Percentiles rank a stretch among this genome's conserved stretches.
phyloP scores from a whole-genome alignment of 1,284 basidiomycete genomes.

The Apiotrichum domesticum region DNA sequence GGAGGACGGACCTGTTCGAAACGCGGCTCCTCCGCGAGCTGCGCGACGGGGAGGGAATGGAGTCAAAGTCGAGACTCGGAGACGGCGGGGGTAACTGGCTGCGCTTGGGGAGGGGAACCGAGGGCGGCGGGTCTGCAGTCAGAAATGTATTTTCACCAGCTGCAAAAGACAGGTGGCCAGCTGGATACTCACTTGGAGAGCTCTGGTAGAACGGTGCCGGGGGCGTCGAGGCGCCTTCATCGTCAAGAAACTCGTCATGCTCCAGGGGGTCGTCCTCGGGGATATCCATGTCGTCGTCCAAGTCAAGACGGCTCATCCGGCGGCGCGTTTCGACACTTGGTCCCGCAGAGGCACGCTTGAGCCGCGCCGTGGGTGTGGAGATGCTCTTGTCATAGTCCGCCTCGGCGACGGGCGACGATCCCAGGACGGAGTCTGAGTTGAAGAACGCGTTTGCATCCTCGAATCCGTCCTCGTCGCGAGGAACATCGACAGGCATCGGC shows the following conservation, averaged over 20 bases:
- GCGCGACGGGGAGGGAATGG: slow-evolving; percentile 20
- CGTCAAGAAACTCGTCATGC: slow-evolving; percentile 45
- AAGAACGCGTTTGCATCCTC: slow-evolving; percentile 73
- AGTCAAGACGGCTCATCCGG: slow-evolving; percentile 15
- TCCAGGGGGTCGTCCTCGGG: slow-evolving; percentile 51
- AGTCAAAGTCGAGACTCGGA: slow-evolving; percentile 21
- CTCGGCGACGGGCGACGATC: slow-evolving; percentile 12
- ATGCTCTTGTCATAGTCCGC: too few relatives aligned
- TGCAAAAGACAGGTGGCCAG: not conserved
- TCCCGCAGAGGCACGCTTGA: too few relatives aligned
- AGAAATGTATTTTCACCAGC: not conserved
- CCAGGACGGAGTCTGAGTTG: slow-evolving; percentile 45
- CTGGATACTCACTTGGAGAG: slow-evolving; percentile 13
- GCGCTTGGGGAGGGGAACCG: slow-evolving; percentile 18
- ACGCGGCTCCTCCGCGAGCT: not conserved
- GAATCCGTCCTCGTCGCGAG: slow-evolving; percentile 72
- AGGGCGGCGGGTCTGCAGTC: slow-evolving; percentile 24
- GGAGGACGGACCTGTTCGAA: not conserved
- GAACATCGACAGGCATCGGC: slow-evolving; percentile 51
- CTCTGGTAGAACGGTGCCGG: slow-evolving; percentile 7
- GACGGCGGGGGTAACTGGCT: slow-evolving; percentile 18
- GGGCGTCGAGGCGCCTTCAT: slow-evolving; percentile 23
- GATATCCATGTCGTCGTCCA: slow-evolving; percentile 50
- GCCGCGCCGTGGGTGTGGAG: too few relatives aligned
- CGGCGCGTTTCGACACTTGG: not conserved